Conservation (phyloP, 208 protist species). For the Leishmania guyanensis region DNA sequence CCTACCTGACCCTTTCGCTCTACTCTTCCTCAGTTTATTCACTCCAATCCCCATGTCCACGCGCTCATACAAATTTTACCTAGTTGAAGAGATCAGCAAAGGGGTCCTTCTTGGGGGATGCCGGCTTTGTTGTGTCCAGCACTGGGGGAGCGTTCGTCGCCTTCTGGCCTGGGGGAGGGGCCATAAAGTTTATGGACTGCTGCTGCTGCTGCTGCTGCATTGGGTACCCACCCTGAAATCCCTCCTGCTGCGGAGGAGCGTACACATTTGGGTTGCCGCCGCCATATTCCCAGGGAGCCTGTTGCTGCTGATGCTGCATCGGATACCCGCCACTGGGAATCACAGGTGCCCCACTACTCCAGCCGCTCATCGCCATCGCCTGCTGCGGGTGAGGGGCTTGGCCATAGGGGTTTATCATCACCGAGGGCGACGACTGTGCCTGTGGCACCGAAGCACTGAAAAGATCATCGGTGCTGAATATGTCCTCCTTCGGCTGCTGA, state of each 20-base stretch:
- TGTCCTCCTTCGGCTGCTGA: conserved; percentile 35
- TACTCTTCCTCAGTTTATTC: not conserved
- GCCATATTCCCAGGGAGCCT: not conserved
- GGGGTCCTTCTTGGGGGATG: conserved; percentile 47
- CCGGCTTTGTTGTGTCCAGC: conserved; percentile 5
- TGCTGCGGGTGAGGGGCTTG: conserved; percentile 10
- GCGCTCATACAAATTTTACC: not conserved
- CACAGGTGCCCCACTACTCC: conserved; percentile 26
- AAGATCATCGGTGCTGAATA: conserved; percentile 58
- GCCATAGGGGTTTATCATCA: conserved; percentile 20
- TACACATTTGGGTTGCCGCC: conserved; percentile 2
- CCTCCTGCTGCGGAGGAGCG: not conserved
- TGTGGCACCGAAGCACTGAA: conserved; percentile 36
- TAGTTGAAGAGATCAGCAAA: conserved; percentile 79
- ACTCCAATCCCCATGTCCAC: not conserved
- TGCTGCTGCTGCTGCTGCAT: conserved; percentile 16
- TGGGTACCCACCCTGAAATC: not conserved
- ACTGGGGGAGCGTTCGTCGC: not conserved
- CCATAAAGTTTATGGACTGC: conserved; percentile 58
- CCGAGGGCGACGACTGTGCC: conserved; percentile 30
- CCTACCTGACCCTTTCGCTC: not conserved
- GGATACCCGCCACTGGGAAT: conserved; percentile 23
- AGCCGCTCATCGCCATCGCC: conserved; percentile 15
- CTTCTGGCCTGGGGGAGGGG: conserved; percentile 45
- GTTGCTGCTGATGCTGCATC: conserved; percentile 27